These are phyloP conservation scores for Pseudogymnoascus sp. DNA, from an alignment of 2,329 filamentous ascomycete species.

Conservation along the genomic window DNA sequence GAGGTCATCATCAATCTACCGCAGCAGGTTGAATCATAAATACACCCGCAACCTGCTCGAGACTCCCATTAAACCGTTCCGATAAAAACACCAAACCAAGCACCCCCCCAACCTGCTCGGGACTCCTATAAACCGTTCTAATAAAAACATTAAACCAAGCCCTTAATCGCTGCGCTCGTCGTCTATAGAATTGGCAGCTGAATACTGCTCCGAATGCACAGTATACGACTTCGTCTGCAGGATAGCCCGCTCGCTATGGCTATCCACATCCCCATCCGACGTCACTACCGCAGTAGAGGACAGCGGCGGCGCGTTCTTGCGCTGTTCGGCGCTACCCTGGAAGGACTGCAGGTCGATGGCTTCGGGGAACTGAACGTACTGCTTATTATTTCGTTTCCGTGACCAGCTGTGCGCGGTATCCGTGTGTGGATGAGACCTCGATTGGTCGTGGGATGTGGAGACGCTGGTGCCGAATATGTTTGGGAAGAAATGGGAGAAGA, in stretches of 20 bases:
- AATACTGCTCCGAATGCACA: background rate
- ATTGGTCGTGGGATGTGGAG: background rate
- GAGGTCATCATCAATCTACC: too few species aligned
- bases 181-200: background rate
- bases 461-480: conserved; percentile 21
- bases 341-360: conserved; percentile 2
- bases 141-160: background rate
- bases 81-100: too few species aligned
- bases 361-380: background rate
- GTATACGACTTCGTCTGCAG: conserved; percentile 7
- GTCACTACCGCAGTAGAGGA: background rate
- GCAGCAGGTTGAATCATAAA: background rate
- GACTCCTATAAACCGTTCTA: background rate
- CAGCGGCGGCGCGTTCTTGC: background rate
- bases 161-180: background rate
- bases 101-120: background rate
- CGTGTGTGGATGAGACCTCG: background rate
- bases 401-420: background rate
- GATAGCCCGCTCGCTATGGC: conserved; percentile 11
- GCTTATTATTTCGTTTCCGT: background rate
- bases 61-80: too few species aligned
- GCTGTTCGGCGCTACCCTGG: background rate
- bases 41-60: background rate
- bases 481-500: conserved; percentile 33
- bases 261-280: background rate